A percentile compares a stretch with the other conserved stretches of the same genome.
phyloP scores from a whole-genome alignment of 2,329 filamentous ascomycete species.

The Didymella exigua region DNA sequence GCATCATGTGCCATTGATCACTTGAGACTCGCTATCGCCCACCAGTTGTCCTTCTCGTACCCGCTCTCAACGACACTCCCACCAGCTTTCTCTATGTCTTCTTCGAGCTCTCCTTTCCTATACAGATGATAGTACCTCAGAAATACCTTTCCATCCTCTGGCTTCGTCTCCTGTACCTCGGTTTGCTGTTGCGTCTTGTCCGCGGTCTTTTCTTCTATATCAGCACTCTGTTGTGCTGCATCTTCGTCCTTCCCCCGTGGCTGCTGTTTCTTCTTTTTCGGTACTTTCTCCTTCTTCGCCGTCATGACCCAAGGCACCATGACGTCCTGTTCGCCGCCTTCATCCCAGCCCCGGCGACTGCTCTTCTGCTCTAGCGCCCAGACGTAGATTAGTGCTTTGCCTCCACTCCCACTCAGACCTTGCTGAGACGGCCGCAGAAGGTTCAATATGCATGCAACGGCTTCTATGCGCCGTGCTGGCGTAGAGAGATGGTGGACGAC shows the following conservation, averaged over 20 bases:
- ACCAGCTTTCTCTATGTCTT: constrained; percentile 74
- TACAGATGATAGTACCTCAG: constrained; percentile 96
- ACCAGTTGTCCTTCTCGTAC: constrained; percentile 99
- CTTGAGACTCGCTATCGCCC: constrained; percentile 67
- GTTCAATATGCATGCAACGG: constrained; percentile 72
- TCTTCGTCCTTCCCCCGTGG: constrained; percentile 13
- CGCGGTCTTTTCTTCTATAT: constrained; percentile 19
- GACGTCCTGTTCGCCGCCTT: constrained; percentile 82
- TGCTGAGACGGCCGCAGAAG: constrained; percentile 56
- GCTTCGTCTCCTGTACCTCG: constrained; percentile 17
- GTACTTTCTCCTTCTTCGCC: constrained; percentile 44
- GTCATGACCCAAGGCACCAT: constrained; percentile 93
- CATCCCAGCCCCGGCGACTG: constrained; percentile 88
- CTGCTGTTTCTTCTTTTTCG: constrained; percentile 27
- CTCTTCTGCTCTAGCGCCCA: constrained; percentile 93
- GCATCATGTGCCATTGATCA: not conserved
- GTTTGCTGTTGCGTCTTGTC: constrained; percentile 7
- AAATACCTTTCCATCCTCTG: constrained; percentile 63
- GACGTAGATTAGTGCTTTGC: constrained; percentile 81
- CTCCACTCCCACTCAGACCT: constrained; percentile 43
- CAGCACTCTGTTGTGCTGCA: not conserved
- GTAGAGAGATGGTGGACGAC: constrained; percentile 95
- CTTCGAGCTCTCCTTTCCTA: constrained; percentile 81
- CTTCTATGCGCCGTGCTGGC: constrained; percentile 70
- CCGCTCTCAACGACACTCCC: constrained; percentile 78